phyloP scores from a whole-genome alignment of 2,329 filamentous ascomycete species.

The Fusarium sp. region DNA sequence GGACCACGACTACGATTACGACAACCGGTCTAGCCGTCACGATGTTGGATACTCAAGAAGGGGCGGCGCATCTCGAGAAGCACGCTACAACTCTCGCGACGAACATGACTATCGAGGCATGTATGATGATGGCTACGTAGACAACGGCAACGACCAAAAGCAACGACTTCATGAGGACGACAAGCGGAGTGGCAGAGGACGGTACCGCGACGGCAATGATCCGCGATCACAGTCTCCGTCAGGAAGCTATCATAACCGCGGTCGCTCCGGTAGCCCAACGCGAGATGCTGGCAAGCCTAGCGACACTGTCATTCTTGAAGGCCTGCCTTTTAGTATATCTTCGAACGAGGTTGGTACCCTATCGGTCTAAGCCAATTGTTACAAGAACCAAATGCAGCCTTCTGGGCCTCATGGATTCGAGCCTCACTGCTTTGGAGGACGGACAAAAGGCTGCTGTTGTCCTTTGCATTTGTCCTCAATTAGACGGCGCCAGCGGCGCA shows the following conservation, averaged over 20 bases:
- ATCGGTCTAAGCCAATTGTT: slow-evolving; percentile 24
- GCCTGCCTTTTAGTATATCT: slow-evolving; percentile 59
- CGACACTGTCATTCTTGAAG: slow-evolving; percentile 65
- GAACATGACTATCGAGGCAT: slow-evolving; percentile 50
- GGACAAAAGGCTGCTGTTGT: neutral
- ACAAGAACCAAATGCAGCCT: slow-evolving; percentile 1
- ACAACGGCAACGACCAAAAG: slow-evolving; percentile 33
- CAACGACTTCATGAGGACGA: slow-evolving; percentile 37
- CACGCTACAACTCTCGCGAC: slow-evolving; percentile 42
- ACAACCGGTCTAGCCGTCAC: slow-evolving; percentile 41
- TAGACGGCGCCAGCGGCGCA: slow-evolving; percentile 4
- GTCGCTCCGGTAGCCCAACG: slow-evolving; percentile 48
- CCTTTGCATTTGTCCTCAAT: slow-evolving; percentile 4
- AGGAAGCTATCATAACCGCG: slow-evolving; percentile 42
- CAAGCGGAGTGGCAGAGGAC: slow-evolving; percentile 28
- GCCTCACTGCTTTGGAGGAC: slow-evolving; percentile 8
- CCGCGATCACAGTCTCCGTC: slow-evolving; percentile 41
- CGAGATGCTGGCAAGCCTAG: slow-evolving; percentile 55
- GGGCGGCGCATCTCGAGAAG: slow-evolving; percentile 35
- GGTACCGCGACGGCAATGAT: slow-evolving; percentile 34
- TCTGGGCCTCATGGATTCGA: slow-evolving; percentile 16
- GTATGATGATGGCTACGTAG: slow-evolving; percentile 52
- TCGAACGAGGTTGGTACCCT: slow-evolving; percentile 60
- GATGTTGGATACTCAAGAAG: slow-evolving; percentile 41
- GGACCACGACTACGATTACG: slow-evolving; percentile 35